Base-by-base conservation (phyloP, 768 basidiomycete genomes). In the Suillus placidus region DNA sequence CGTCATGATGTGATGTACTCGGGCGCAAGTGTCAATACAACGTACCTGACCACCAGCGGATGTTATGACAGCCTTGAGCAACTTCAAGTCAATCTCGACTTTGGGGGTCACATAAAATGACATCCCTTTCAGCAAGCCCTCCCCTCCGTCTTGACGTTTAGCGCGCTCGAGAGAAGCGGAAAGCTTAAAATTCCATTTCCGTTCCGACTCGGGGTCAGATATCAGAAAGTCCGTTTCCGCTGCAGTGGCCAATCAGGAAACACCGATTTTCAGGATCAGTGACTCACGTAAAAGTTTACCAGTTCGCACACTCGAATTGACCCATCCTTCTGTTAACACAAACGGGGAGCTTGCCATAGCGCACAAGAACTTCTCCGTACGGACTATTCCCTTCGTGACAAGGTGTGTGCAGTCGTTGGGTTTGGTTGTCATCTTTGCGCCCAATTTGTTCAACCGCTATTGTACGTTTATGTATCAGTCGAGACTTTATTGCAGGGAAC, bases 301-400 rank as follows among this genome's bases (percentile, higher is more conserved):
- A 8, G 82, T 81, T 37, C 80, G 81, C 4, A 85, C 83, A 13
- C 86, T 91, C 0, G 84, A 83, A 6, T 74, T 80, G 6, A 91
- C 84, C 95, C 95, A 97, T 40, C 84, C 79, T 61, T 83, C 82
- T 4, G 82, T 84, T 26, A 97, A 77, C 56, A 96, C 80, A 66
- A 80, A 82, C 0, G 91, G 89, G 0, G 84, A 86, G 0, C 76
- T 76, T 0, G 91, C 82, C 69, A 97, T 79, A 0, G 92, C 93
- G 69, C 88, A 88, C 0, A 97, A 81, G 73, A 97, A 91, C 74
- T 97, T 97, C 72, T 95, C 92, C 1, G 95, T 97, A 6, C 95
- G 85, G 6, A 89, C 87, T 32, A 96, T 80, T 34, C 81, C 80
- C 40, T 83, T 85, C 12, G 87, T 85, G 56, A 97, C 76, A 14